Conservation (phyloP, 1,284 basidiomycete species). For the Cystobasidium pallidum region DNA sequence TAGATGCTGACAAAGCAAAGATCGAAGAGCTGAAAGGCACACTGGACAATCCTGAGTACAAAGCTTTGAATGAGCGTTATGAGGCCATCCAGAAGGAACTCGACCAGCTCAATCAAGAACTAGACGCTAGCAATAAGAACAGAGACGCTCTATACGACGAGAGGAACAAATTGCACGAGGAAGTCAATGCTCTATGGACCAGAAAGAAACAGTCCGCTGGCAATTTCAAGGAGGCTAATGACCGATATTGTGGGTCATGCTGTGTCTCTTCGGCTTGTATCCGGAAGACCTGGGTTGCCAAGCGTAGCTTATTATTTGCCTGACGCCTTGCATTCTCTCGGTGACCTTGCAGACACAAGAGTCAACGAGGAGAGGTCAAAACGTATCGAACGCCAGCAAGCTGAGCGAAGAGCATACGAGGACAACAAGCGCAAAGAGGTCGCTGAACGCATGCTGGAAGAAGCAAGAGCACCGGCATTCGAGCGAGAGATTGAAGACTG, state of each 20-base stretch:
- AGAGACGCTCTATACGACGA: conserved; percentile 86
- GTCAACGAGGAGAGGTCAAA: conserved; percentile 68
- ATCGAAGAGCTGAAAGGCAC: conserved; percentile 80
- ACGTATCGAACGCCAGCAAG: conserved; percentile 76
- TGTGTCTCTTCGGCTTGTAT: background rate
- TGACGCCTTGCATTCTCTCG: conserved; percentile 57
- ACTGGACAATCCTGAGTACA: conserved; percentile 88
- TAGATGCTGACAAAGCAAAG: conserved; percentile 75
- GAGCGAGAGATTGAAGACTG: conserved; percentile 95
- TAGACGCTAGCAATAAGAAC: conserved; percentile 80
- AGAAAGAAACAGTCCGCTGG: conserved; percentile 75
- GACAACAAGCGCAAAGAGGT: conserved; percentile 79
- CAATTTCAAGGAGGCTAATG: conserved; percentile 76
- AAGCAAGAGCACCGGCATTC: conserved; percentile 87
- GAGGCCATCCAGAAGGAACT: conserved; percentile 84
- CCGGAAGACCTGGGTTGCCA: conserved; percentile 30
- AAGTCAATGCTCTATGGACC: conserved; percentile 69
- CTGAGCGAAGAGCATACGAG: conserved; percentile 82
- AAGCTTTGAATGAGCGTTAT: conserved; percentile 78
- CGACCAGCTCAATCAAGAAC: conserved; percentile 80
- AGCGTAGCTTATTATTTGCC: background rate
- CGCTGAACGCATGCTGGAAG: conserved; percentile 81
- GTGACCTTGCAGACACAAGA: conserved; percentile 62
- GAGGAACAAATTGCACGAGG: conserved; percentile 70
- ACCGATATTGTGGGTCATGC: conserved; percentile 59